Percentiles rank a stretch among this genome's conserved stretches.
Evolutionary conservation across 257 asterid species (phyloP).

Genomic region (Ajuga chamaepitys): DNA sequence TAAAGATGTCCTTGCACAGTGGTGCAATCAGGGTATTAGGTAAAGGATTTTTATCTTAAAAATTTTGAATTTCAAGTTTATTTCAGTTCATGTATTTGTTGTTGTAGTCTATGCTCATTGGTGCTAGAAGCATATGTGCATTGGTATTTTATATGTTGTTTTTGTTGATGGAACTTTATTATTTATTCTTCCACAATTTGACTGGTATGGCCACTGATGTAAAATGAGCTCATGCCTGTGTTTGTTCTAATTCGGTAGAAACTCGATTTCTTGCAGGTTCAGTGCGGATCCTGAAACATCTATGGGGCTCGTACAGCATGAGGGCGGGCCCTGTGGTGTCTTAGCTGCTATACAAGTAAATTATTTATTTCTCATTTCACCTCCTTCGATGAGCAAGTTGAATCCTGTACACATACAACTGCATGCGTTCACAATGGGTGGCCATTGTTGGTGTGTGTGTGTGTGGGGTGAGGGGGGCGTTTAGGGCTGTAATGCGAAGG

Average conservation of each 20-base stretch:
- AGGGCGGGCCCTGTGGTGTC: constrained; percentile 99
- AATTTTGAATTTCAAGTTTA: not conserved
- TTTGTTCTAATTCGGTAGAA: constrained; percentile 18
- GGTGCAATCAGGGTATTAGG: constrained; percentile 90
- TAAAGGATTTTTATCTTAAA: constrained; percentile 13
- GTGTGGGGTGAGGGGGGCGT: too few species aligned
- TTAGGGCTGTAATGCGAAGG: too few species aligned
- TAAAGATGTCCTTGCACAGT: constrained; percentile 61
- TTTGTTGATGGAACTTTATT: not conserved
- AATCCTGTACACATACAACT: not conserved
- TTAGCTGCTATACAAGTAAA: constrained; percentile 94
- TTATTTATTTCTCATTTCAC: constrained; percentile 21
- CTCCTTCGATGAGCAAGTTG: constrained; percentile 1
- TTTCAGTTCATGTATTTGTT: not conserved
- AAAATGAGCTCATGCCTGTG: not conserved
- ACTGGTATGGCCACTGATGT: not conserved
- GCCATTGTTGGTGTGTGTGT: too few species aligned
- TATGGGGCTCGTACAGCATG: constrained; percentile 97
- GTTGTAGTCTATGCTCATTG: not conserved
- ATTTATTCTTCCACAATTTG: not conserved
- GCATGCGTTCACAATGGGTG: too few species aligned
- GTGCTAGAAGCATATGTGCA: not conserved
- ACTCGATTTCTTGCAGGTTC: constrained; percentile 45
- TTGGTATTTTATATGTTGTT: not conserved
- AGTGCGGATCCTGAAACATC: constrained; percentile 91